Base-by-base conservation (phyloP, 2,329 filamentous ascomycete species). In the Penicillium sumatraense region DNA sequence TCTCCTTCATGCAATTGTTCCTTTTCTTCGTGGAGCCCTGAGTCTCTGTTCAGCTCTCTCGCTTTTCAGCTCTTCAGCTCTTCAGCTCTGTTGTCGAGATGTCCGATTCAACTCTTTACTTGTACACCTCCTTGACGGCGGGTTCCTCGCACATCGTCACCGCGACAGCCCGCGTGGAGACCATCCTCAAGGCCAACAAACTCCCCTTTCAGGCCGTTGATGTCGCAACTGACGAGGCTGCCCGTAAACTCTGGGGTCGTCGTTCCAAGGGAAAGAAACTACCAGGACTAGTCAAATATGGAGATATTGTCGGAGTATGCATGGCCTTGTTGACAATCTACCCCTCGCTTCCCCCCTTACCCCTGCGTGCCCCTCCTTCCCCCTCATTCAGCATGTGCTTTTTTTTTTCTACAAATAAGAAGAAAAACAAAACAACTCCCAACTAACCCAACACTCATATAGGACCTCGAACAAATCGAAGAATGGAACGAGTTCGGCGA, bases 401-500 rank as follows among this genome's bases (percentile, higher is more conserved):
- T n/a, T 16, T 41, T 16, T 9, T n/a, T 35, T 42, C 2, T 20
- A 24, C 20, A 42, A 2, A 2, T 2, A 10, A 31, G 9, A 10
- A 31, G 11, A 5, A 6, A 27, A 31, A 10, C 6, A 5, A 31
- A 13, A 31, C 10, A 14, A 14, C 11, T 14, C 11, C 29, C 11
- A 6, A 16, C 36, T 54, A 42, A 59, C 55, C 24, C 44, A 8
- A 23, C 8, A 13, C 23, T 7, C 9, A 7, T 60, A 36, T 62
- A 97, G 93, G 95, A 97, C 72, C 83, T 97, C 47, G 89, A 93
- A 61, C 89, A 98, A 75, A 86, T 98, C 60, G 95, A 99, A 77
- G 95, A 99, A 72, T 98, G 93, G 95, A 99, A 99, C 79, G 95
- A 99, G 74, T 97, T 96, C 75, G 92, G 92, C 75, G 93, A 98